Base-by-base conservation (phyloP, 2,329 filamentous ascomycete genomes). In the Neofusicoccum cordaticola region DNA sequence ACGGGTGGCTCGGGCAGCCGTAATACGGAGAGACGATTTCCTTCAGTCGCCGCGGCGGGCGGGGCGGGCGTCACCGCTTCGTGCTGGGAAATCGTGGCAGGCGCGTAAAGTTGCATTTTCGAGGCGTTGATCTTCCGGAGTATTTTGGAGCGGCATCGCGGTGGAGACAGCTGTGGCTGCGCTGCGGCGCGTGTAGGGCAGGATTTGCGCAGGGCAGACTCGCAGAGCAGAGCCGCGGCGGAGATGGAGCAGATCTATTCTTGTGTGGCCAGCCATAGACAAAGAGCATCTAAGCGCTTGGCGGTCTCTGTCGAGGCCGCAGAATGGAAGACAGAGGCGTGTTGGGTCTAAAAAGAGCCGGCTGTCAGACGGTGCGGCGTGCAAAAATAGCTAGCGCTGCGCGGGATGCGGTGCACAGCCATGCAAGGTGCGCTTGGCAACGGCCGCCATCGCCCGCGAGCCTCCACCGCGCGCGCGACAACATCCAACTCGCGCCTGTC, bases 301-400 rank as follows among this genome's bases (percentile, higher is more conserved):
- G 42, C 15, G 19, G 37, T 19, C 22, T 22, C 7, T 22, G 50
- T 3, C 22, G 22, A 22, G 31, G 5, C 12, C 2, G 53, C 34
- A 27, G 15, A 45, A 60, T 41, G n/a, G 17, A 35, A 27, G 35
- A 17, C 13, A 22, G 27, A 45, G 42, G 3, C 15, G 41, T 60
- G 56, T 60, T 60, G 56, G 42, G 17, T 34, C 8, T 3, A 57
- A 31, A 34, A 52, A 39, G 50, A 52, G 34, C 17, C 37, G 50
- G 48, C n/a, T n/a, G 52, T n/a, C 6, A 31, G 52, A 27, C 11
- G 4, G 12, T 35, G n/a, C 22, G 15, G 34, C 15, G 31, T 4
- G 31, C 56, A 60, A 60, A 60, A 60, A 60, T 60, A 60, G 56
- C 41, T 45, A 56, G 53, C 53, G 39, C 39, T 13, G 53, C 53